These are phyloP conservation scores for Solanum infundibuliforme DNA, from an alignment of 257 asterid genomes.

Conservation along the genomic window DNA sequence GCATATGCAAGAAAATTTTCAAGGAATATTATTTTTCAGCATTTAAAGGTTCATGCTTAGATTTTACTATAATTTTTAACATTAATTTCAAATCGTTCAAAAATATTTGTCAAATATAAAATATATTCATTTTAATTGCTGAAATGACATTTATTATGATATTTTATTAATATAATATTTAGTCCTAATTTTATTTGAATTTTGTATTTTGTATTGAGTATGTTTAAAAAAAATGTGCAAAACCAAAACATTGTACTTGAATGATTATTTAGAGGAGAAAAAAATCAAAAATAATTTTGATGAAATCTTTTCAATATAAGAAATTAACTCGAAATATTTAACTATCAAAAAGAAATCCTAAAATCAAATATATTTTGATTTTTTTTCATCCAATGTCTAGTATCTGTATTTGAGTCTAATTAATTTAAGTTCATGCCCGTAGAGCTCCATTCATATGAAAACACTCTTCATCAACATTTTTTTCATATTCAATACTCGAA, in stretches of 20 bases:
- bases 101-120: background rate
- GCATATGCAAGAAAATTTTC: background rate
- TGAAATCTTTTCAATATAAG: background rate
- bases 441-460: rapidly evolving
- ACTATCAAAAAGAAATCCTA: background rate
- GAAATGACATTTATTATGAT: background rate
- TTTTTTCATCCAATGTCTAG: too few species aligned
- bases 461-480: rapidly evolving
- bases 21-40: background rate
- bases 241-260: background rate
- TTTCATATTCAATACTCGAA: too few species aligned
- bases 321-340: too few species aligned
- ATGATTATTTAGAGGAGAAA: background rate
- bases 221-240: background rate
- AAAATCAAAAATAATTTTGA: too few species aligned
- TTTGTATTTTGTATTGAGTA: background rate
- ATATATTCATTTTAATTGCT: background rate
- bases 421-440: rapidly evolving
- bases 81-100: background rate
- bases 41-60: background rate
- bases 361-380: too few species aligned
- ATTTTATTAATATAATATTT: background rate
- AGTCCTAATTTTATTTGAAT: background rate
- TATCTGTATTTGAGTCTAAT: rapidly evolving
- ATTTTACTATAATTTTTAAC: background rate